A percentile compares a stretch with the other conserved stretches of the same genome.
Evolutionary conservation across 2,329 filamentous ascomycete species (phyloP).

Genomic region (Tolypocladium inflatum): DNA sequence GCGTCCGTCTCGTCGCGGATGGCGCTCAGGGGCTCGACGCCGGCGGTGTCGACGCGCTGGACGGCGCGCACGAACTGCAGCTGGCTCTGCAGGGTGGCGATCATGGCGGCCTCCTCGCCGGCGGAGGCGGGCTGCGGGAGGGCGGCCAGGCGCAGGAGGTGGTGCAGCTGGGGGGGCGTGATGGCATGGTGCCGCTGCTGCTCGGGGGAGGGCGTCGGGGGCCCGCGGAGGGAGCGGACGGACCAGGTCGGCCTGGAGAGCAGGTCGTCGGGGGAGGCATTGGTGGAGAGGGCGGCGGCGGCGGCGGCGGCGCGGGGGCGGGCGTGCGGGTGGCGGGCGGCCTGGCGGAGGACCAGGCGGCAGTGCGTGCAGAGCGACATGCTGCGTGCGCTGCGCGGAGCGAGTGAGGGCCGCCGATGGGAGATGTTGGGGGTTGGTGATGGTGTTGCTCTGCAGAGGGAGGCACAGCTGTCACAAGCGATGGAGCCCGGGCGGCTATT

Average conservation of each 20-base stretch:
- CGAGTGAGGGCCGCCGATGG: background rate
- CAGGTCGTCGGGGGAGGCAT: slow-evolving; percentile 27
- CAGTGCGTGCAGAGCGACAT: slow-evolving; percentile 23
- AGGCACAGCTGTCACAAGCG: background rate
- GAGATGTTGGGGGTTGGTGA: background rate
- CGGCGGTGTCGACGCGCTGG: slow-evolving; percentile 65
- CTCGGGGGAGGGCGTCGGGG: background rate
- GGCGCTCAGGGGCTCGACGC: slow-evolving; percentile 63
- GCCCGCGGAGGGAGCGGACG: slow-evolving; percentile 52
- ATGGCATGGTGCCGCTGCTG: slow-evolving; percentile 28
- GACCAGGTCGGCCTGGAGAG: slow-evolving; percentile 76
- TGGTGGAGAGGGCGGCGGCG: slow-evolving; percentile 3
- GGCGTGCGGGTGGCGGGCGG: slow-evolving; percentile 5
- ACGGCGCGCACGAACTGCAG: slow-evolving; percentile 86
- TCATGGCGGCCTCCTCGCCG: slow-evolving; percentile 59
- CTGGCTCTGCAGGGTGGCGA: slow-evolving; percentile 68
- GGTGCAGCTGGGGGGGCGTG: slow-evolving; percentile 60
- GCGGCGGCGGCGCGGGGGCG: slow-evolving; percentile 3
- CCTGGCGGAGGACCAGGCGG: slow-evolving; percentile 15
- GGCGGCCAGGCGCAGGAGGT: slow-evolving; percentile 82
- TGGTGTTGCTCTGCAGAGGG: background rate
- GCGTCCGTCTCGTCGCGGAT: slow-evolving; percentile 73
- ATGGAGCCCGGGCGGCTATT: background rate
- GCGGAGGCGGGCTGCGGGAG: slow-evolving; percentile 60
- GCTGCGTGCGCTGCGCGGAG: background rate